Conservation (phyloP, 2,329 filamentous ascomycete genomes). For the Taxawa tesnikishii region DNA sequence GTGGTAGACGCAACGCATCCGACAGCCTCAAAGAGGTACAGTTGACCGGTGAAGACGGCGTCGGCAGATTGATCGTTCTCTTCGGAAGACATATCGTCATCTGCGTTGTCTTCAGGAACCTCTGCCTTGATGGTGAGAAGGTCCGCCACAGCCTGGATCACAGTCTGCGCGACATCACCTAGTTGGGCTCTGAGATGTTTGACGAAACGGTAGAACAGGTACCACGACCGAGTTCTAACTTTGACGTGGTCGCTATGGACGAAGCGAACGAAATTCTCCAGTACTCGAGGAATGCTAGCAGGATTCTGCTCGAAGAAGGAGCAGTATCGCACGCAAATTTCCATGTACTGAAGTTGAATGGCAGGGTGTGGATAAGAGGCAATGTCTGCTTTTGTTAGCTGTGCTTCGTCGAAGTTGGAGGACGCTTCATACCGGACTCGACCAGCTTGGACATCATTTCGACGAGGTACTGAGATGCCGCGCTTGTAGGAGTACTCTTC, state of each 20-base stretch:
- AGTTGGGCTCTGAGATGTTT: slow-evolving; percentile 77
- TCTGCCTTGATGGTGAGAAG: slow-evolving; percentile 85
- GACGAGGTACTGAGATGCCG: slow-evolving; percentile 69
- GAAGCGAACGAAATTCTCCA: slow-evolving; percentile 83
- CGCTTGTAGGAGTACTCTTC: slow-evolving; percentile 70
- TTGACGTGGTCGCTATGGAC: slow-evolving; percentile 81
- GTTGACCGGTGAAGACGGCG: slow-evolving; percentile 77
- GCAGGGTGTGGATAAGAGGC: slow-evolving; percentile 79
- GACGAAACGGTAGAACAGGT: slow-evolving; percentile 85
- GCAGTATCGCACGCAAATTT: slow-evolving; percentile 90
- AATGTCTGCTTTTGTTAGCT: slow-evolving; percentile 46
- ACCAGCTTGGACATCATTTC: slow-evolving; percentile 96
- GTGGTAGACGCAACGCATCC: slow-evolving; percentile 80
- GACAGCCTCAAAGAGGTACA: slow-evolving; percentile 89
- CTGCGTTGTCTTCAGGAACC: slow-evolving; percentile 61
- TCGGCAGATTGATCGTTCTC: slow-evolving; percentile 85
- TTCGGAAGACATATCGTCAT: slow-evolving; percentile 91
- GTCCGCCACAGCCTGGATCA: slow-evolving; percentile 83
- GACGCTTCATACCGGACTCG: slow-evolving; percentile 56
- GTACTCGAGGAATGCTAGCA: slow-evolving; percentile 67
- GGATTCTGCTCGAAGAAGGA: slow-evolving; percentile 81
- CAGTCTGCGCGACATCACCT: slow-evolving; percentile 77
- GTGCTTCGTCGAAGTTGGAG: slow-evolving; percentile 6
- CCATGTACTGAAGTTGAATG: slow-evolving; percentile 94
- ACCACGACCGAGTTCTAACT: slow-evolving; percentile 88